Percentiles rank a stretch among this genome's conserved stretches.
phyloP scores from a whole-genome alignment of 805 yeast species.

The Candida dajiaensis region DNA sequence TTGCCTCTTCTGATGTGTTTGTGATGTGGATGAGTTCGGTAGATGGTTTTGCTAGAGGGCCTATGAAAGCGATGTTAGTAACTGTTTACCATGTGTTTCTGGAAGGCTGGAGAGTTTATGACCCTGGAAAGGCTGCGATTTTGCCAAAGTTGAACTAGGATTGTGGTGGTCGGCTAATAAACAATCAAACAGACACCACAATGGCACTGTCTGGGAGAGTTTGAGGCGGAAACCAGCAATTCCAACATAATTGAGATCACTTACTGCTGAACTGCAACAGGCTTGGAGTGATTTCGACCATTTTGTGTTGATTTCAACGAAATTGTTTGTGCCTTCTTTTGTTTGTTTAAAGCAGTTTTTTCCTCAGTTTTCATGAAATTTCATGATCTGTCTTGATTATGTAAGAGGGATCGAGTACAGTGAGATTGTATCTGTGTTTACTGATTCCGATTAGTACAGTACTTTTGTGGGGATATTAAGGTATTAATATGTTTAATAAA shows the following conservation, averaged over 20 bases:
- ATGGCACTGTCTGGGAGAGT: neutral
- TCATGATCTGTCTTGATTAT: neutral
- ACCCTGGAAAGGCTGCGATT: neutral
- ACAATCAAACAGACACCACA: neutral
- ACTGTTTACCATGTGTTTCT: neutral
- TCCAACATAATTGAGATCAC: conserved; percentile 27
- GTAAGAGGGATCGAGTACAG: too few relatives aligned
- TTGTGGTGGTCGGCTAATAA: neutral
- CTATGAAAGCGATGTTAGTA: conserved; percentile 29
- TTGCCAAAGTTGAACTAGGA: too few relatives aligned
- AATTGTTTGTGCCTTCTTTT: neutral
- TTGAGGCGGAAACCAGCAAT: neutral
- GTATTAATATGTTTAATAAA: too few relatives aligned
- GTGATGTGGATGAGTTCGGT: conserved; percentile 48
- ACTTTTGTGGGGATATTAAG: too few relatives aligned
- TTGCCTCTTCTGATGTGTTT: conserved; percentile 53
- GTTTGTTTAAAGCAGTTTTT: conserved; percentile 6
- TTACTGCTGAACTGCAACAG: conserved; percentile 72
- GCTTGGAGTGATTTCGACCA: conserved; percentile 65
- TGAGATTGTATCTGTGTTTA: too few relatives aligned
- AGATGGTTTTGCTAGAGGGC: conserved; percentile 69
- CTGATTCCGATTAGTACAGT: too few relatives aligned
- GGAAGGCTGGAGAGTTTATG: neutral
- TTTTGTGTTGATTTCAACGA: conserved; percentile 17
- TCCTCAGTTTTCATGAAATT: neutral